Conservation (phyloP, 371 early-diverging fungal species). For the Encephalitozoon romaleae region DNA sequence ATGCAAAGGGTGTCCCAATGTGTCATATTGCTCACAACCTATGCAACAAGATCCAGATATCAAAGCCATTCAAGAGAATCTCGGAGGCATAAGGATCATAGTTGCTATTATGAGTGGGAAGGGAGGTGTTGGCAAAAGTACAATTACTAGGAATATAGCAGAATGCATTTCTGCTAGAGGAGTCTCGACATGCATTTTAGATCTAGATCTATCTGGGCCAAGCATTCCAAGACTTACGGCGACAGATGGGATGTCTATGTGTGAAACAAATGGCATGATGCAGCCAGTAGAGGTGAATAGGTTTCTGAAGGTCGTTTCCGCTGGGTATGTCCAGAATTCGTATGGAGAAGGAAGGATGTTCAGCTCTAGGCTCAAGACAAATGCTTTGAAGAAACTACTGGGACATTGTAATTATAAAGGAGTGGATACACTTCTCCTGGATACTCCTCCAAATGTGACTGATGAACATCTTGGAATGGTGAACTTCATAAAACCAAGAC, state of each 20-base stretch:
- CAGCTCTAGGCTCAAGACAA: slow-evolving; percentile 18
- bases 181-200: slow-evolving; percentile 42
- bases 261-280: slow-evolving; percentile 19
- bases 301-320: slow-evolving; percentile 24
- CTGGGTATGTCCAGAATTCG: slow-evolving; percentile 16
- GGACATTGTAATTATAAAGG: slow-evolving; percentile 13
- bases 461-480: slow-evolving; percentile 59
- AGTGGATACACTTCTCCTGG: slow-evolving; percentile 54
- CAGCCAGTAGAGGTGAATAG: slow-evolving; percentile 34
- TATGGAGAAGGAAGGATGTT: not conserved
- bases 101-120: slow-evolving; percentile 85
- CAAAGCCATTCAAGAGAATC: slow-evolving; percentile 23
- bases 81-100: slow-evolving; percentile 66
- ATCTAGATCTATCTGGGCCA: slow-evolving; percentile 60
- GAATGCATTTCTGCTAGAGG: not conserved
- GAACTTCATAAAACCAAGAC: slow-evolving; percentile 27
- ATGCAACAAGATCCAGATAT: slow-evolving; percentile 82
- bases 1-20: slow-evolving; percentile 92
- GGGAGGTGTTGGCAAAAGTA: slow-evolving; percentile 88
- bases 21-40: slow-evolving; percentile 72
- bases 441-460: slow-evolving; percentile 61
- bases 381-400: slow-evolving; percentile 31
- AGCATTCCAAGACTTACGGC: slow-evolving; percentile 51
- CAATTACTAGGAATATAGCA: slow-evolving; percentile 63
- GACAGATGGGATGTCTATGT: slow-evolving; percentile 28